phyloP scores from a whole-genome alignment of 2,329 filamentous ascomycete species.

The Thermothelomyces thermophilus region DNA sequence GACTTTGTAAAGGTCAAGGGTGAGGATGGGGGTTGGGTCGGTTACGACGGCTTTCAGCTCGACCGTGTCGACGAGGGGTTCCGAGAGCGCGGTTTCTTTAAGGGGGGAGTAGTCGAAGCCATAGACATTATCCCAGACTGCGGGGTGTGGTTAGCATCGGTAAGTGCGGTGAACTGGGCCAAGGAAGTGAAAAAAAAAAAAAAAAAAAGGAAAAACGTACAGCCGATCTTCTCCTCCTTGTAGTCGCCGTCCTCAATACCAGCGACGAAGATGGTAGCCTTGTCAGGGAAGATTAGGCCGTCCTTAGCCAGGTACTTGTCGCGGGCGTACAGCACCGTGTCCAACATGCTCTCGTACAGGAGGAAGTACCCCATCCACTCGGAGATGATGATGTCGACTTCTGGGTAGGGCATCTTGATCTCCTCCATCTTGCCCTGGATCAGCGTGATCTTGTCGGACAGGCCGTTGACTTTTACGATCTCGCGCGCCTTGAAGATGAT shows the following conservation, averaged over 20 bases:
- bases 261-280: conserved; percentile 93
- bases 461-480: conserved; percentile 87
- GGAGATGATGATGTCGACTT: conserved; percentile 99
- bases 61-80: conserved; percentile 95
- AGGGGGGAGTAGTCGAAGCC: conserved; percentile 95
- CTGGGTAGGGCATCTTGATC: conserved; percentile 82
- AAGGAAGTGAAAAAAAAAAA: too few relatives aligned
- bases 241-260: conserved; percentile 98
- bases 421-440: conserved; percentile 99
- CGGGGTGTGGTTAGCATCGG: not conserved
- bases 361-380: conserved; percentile 99
- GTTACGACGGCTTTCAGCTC: conserved; percentile 96
- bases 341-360: conserved; percentile 97
- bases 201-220: conserved; percentile 50
- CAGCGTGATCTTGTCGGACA: conserved; percentile 93
- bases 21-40: conserved; percentile 77
- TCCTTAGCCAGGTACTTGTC: conserved; percentile 83
- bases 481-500: conserved; percentile 98
- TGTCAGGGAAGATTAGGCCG: conserved; percentile 96
- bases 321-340: conserved; percentile 93
- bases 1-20: conserved; percentile 89
- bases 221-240: conserved; percentile 99
- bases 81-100: conserved; percentile 86
- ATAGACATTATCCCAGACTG: conserved; percentile 99
- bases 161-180: too few relatives aligned